Evolutionary conservation across 2,329 filamentous ascomycete genomes (phyloP).

Genomic region (Colletotrichum echinochloae): DNA sequence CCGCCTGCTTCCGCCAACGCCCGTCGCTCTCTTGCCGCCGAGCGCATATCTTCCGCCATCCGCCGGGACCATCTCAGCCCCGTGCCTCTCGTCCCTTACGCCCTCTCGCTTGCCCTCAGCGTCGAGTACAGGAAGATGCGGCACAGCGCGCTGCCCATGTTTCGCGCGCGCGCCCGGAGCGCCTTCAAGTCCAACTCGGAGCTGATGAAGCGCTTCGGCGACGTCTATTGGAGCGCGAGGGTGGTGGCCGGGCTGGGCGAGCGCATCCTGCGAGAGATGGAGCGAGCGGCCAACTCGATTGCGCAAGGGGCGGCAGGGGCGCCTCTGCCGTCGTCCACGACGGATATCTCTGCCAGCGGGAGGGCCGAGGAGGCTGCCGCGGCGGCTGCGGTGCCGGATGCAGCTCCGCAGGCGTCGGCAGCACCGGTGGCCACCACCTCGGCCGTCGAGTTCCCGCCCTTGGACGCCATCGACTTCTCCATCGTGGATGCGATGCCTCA

Average conservation of each 20-base stretch:
- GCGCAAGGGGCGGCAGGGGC: slow-evolving; percentile 31
- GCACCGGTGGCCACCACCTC: slow-evolving; percentile 19
- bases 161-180: slow-evolving; percentile 65
- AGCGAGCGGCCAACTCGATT: slow-evolving; percentile 63
- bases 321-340: slow-evolving; percentile 15
- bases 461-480: slow-evolving; percentile 53
- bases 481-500: slow-evolving; percentile 59
- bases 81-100: slow-evolving; percentile 71
- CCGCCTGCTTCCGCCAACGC: slow-evolving; percentile 65
- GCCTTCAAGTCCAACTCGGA: slow-evolving; percentile 67
- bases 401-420: neutral
- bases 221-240: slow-evolving; percentile 68
- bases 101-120: slow-evolving; percentile 70
- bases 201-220: slow-evolving; percentile 64
- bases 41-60: slow-evolving; percentile 68
- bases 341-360: slow-evolving; percentile 11
- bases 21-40: slow-evolving; percentile 67
- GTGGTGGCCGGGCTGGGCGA: slow-evolving; percentile 68
- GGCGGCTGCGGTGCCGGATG: slow-evolving; percentile 38
- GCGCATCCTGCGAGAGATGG: slow-evolving; percentile 67
- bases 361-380: slow-evolving; percentile 1
- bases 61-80: slow-evolving; percentile 63
- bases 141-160: slow-evolving; percentile 69
- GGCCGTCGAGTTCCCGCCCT: slow-evolving; percentile 43
- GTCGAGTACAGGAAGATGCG: slow-evolving; percentile 74